phyloP scores from a whole-genome alignment of 106 monocot species.

The Hemerocallis citrina region DNA sequence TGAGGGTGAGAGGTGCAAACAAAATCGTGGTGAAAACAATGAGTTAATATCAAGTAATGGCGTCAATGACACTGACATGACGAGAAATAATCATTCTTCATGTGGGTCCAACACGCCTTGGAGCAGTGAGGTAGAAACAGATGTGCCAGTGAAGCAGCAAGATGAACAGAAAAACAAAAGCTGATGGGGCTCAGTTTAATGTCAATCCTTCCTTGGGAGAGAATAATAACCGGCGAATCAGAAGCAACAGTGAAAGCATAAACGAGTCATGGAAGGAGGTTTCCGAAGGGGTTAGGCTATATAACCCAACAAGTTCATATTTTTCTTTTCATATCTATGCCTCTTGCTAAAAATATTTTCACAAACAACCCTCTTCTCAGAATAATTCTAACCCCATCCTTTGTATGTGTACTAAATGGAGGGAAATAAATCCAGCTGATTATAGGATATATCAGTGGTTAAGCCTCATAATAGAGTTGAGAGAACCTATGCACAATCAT shows the following conservation, averaged over 20 bases:
- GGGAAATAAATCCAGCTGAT: no score
- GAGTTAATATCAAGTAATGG: conserved; percentile 9
- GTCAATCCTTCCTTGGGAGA: conserved; percentile 30
- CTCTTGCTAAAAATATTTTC: no score
- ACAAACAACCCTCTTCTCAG: no score
- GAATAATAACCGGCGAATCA: conserved; percentile 22
- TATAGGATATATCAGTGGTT: no score
- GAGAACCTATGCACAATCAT: no score
- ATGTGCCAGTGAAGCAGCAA: conserved; percentile 15
- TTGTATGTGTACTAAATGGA: no score
- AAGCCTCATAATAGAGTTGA: no score
- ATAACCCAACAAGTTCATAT: conserved; percentile 1
- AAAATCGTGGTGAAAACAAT: conserved; percentile 7
- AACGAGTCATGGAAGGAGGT: conserved; percentile 84
- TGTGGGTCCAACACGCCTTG: conserved; percentile 85
- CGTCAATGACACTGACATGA: conserved; percentile 10
- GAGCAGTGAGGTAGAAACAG: conserved; percentile 56
- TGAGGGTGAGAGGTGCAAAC: conserved; percentile 9
- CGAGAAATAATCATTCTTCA: conserved; percentile 40
- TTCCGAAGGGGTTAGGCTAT: conserved; percentile 83
- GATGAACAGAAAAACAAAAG: conserved; percentile 15
- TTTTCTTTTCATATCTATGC: no score
- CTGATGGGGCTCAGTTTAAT: conserved; percentile 5
- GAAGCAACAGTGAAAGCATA: conserved; percentile 26
- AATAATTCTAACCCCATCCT: not conserved